Evolutionary conservation across 192 early-diverging fungal genomes (phyloP).

Genomic region (Powellomyces hirtus): DNA sequence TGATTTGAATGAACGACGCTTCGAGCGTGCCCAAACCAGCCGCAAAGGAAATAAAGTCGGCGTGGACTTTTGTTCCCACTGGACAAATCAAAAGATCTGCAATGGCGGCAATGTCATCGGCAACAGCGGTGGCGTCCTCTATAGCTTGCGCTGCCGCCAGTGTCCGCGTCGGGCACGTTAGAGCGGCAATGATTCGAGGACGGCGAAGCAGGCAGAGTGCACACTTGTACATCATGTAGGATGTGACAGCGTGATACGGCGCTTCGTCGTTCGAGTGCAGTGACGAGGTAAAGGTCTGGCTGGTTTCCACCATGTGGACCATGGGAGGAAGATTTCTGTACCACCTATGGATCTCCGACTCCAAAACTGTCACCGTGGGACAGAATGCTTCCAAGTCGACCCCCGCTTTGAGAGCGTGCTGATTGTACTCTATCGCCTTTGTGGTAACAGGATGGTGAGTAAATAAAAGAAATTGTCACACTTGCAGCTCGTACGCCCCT

Average conservation of each 20-base stretch:
- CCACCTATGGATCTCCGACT: constrained; percentile 10
- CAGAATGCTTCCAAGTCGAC: neutral
- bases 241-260: constrained; percentile 7
- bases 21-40: constrained; percentile 10
- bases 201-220: constrained; percentile 17
- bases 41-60: constrained; percentile 7
- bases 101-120: constrained; percentile 1
- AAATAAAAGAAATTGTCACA: neutral
- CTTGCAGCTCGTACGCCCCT: neutral
- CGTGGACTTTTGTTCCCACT: neutral
- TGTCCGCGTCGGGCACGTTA: neutral
- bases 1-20: constrained; percentile 15
- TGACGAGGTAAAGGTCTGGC: neutral
- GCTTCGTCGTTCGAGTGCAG: neutral
- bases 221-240: constrained; percentile 8
- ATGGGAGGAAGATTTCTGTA: constrained; percentile 2
- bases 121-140: neutral
- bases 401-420: neutral
- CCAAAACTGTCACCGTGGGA: neutral
- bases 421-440: constrained; percentile 24
- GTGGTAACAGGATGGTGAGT: neutral
- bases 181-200: constrained; percentile 17
- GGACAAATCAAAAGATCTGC: neutral
- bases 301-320: neutral
- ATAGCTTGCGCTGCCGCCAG: constrained; percentile 1